A percentile compares a stretch with the other conserved stretches of the same genome.
Evolutionary conservation across 176 grass and related monocot genomes (phyloP).

Genomic region (Tillandsia leiboldiana): DNA sequence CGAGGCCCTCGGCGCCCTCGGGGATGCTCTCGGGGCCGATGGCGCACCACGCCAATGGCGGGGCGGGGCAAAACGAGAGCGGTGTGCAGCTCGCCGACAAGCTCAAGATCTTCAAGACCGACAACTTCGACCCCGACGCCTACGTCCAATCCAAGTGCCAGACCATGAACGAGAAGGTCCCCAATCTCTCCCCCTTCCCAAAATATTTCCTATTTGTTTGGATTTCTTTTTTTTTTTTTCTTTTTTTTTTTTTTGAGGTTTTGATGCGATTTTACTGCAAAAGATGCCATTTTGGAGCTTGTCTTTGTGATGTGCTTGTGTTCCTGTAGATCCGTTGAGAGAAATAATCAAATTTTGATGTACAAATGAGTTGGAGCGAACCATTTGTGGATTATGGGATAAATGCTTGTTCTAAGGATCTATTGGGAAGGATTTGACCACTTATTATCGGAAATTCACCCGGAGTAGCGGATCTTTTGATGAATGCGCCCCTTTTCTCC

Average conservation of each 20-base stretch:
- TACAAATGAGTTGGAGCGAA: too few species aligned
- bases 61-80: conserved; percentile 22
- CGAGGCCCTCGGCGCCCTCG: conserved; percentile 1
- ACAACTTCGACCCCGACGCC: conserved; percentile 90
- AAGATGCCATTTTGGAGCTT: background rate
- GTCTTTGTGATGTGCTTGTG: too few species aligned
- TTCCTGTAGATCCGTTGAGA: background rate
- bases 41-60: conserved; percentile 12
- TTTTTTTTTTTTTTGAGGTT: background rate
- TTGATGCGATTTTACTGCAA: background rate
- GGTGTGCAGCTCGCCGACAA: conserved; percentile 94
- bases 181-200: background rate
- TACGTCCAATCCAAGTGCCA: conserved; percentile 99
- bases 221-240: background rate
- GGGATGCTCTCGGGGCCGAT: background rate
- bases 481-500: too few species aligned
- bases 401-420: background rate
- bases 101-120: conserved; percentile 99
- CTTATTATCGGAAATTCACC: too few species aligned
- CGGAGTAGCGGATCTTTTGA: too few species aligned
- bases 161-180: conserved; percentile 94
- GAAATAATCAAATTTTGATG: background rate
- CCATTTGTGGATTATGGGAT: too few species aligned
- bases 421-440: background rate
- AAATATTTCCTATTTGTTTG: too few species aligned